Evolutionary conservation across 2,329 filamentous ascomycete genomes (phyloP).

Genomic region (Penicillium sp.): DNA sequence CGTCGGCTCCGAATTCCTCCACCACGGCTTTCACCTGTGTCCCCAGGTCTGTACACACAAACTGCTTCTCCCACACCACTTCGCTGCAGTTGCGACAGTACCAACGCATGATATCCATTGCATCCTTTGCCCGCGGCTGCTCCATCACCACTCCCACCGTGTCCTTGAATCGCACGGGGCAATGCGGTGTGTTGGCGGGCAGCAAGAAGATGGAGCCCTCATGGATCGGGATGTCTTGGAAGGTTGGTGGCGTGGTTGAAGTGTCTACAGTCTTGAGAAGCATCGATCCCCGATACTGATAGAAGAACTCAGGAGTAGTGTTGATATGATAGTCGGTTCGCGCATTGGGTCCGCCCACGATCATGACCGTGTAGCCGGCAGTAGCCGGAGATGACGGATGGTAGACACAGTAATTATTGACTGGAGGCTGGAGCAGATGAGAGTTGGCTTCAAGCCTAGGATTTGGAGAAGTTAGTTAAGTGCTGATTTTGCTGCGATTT

Average conservation of each 20-base stretch:
- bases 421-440: conserved; percentile 84
- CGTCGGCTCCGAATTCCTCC: conserved; percentile 67
- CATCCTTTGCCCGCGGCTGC: conserved; percentile 65
- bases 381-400: conserved; percentile 62
- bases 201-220: conserved; percentile 93
- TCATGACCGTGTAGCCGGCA: conserved; percentile 84
- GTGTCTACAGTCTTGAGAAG: conserved; percentile 81
- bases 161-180: conserved; percentile 85
- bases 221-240: conserved; percentile 80
- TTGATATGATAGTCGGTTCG: conserved; percentile 99
- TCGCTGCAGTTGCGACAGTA: conserved; percentile 69
- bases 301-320: conserved; percentile 94
- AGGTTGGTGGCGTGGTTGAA: conserved; percentile 48
- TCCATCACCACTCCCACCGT: conserved; percentile 94
- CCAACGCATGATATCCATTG: conserved; percentile 78
- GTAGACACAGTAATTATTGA: conserved; percentile 98
- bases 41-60: conserved; percentile 84
- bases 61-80: conserved; percentile 77
- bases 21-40: conserved; percentile 93
- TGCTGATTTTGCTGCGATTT: neutral
- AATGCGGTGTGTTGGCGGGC: conserved; percentile 91
- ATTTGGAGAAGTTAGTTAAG: neutral
- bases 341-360: conserved; percentile 92
- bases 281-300: conserved; percentile 91
- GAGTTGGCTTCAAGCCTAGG: conserved; percentile 82